Base-by-base conservation (phyloP, 306 rosid genomes). In the Luffa acutangula region DNA sequence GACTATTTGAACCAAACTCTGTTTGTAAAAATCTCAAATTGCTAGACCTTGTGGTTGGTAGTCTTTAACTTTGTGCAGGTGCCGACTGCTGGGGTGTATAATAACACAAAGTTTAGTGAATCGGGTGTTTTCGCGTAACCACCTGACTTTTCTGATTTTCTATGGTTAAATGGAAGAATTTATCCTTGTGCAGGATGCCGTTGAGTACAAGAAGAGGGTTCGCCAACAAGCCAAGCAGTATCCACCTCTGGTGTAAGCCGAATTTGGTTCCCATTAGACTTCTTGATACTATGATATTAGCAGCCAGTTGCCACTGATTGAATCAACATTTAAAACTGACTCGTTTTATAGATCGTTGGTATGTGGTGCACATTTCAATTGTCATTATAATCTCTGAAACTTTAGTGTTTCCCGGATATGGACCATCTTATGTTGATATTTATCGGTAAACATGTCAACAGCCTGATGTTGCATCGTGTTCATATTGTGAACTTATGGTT, bases 191-290 rank as follows among this genome's bases (percentile, higher is more conserved):
- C 91, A 94, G 98, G 98, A 94, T 83, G 86, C 88, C 2, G 69
- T 77, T 1, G 97, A 94, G 88, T 94, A 94, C 67, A 94, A 89
- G 87, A 90, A 82, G 88, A 86, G 97, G 79, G 97, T 94, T 60
- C 87, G 94, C 74, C 96, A 83, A 85, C 97, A 94, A 89, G 89
- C 98, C 45, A 94, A 90, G 89, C 97, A 89, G 81, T 94, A 89
- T 82, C 97, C 97, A 46, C 83, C 97, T 76, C 80, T 94, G 71
- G 87, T 94, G 84, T 94, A 82, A 86, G 85, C 81, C 77, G 76
- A 80, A 34, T 79, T 74, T 64, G 85, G 77, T 51, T 82, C 45
- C 51, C 67, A 9, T 37, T 70, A 79, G 81, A 83, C 77, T 82
- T 67, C 81, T 71, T 71, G 76, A 71, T 71, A 45, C 56, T 71